A percentile compares a stretch with the other conserved stretches of the same genome.
phyloP scores from a whole-genome alignment of 495 filamentous ascomycete genomes.

The Hypoxylon fuscum region DNA sequence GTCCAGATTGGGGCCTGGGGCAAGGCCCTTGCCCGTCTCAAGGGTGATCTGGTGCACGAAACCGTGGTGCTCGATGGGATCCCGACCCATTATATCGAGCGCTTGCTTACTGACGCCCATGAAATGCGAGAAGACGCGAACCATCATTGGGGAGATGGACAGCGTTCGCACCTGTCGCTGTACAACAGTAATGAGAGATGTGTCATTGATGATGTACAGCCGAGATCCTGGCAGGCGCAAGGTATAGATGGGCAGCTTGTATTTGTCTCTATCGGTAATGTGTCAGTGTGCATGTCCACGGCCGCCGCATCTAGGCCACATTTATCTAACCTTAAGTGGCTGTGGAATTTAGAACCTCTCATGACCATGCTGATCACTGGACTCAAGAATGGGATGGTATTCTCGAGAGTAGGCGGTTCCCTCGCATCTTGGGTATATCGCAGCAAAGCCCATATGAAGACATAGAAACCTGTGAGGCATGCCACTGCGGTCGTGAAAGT shows the following conservation, averaged over 20 bases:
- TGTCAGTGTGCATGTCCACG: neutral
- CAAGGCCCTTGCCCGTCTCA: slow-evolving; percentile 1
- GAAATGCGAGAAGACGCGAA: neutral
- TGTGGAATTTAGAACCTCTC: neutral
- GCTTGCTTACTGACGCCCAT: slow-evolving; percentile 10
- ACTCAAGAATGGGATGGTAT: slow-evolving; percentile 2
- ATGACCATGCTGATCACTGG: neutral
- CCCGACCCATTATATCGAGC: slow-evolving; percentile 3
- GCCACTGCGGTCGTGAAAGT: neutral
- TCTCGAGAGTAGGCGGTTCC: slow-evolving; percentile 8
- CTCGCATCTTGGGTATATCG: slow-evolving; percentile 11
- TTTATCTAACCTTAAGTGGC: slow-evolving; percentile 3
- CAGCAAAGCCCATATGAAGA: slow-evolving; percentile 4
- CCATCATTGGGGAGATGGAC: slow-evolving; percentile 12
- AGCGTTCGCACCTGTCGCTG: slow-evolving; percentile 17
- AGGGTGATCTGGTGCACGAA: slow-evolving; percentile 6
- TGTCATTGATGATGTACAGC: slow-evolving; percentile 31
- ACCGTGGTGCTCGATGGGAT: slow-evolving; percentile 13
- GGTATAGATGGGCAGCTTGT: slow-evolving; percentile 43
- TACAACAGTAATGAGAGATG: slow-evolving; percentile 23
- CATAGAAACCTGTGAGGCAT: neutral
- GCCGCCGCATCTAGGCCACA: neutral
- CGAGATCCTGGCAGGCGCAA: slow-evolving; percentile 22
- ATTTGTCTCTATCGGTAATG: slow-evolving; percentile 24
- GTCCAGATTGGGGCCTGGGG: slow-evolving; percentile 32